Base-by-base conservation (phyloP, 257 asterid genomes). In the Rubia yunnanensis region DNA sequence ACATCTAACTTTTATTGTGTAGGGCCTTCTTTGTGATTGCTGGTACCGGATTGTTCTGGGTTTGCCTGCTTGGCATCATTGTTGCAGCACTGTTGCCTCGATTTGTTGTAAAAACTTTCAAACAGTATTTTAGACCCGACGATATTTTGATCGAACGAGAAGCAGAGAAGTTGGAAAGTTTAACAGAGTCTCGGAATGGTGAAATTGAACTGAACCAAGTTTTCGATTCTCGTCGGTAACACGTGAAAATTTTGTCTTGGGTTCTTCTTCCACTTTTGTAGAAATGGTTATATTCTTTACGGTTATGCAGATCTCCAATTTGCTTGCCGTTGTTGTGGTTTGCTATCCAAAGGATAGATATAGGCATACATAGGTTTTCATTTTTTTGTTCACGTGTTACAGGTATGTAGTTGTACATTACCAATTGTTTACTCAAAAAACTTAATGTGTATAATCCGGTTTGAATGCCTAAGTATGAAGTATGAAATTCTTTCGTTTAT, bases 11-110 rank as follows among this genome's bases (percentile, higher is more conserved):
- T 11, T 5, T 44, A 48, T 62, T 68, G 10, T 78, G 86, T 88
- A 94, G 99, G 96, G 97, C 99, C 61, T 83, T 94, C 73, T 86
- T 94, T 65, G 77, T 78, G 65, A 76, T 88, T 14, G 92, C 95
- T 3, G 62, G 76, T 13, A 83, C 89, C 3, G 70, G 58, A 46
- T 59, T 86, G 59, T 90, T 94, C 67, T 94, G 99, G 99, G 65
- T 75, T 10, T 89, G 92, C 79, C 80, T 90, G 82, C 78, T 83
- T 34, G 87, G 90, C 32, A 81, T 86, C 70, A 73, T 65, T 1
- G 75, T 85, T 4, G 97, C 83, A 50, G 96, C 82, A 24, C 72
- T 90, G 20, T 58, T 87, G 60, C 99, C 99, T 57, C 99, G 90
- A 57, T 90, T 94, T 54, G 80, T 82, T 22, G 84, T 83, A 54